Base-by-base conservation (phyloP, 2,329 filamentous ascomycete genomes). In the Arthroderma sp. region DNA sequence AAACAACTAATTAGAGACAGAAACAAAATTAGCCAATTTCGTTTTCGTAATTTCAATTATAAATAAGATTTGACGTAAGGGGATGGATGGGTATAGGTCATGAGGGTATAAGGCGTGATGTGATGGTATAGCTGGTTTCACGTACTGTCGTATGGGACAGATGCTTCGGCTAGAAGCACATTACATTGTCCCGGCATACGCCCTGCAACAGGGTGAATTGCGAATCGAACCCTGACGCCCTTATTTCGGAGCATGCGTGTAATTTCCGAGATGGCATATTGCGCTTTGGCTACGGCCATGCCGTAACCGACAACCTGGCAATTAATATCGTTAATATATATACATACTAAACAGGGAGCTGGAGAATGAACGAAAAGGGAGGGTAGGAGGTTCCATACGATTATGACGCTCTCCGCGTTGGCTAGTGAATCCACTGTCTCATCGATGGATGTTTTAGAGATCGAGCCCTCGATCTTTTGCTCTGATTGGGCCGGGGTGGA, bases 121-220 rank as follows among this genome's bases (percentile, higher is more conserved):
- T 22, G 15, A 22, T 22, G 15, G 15, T 22, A 22, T 22, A 22
- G 15, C 15, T 22, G 15, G 15, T 22, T 22, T 22, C 15, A 57
- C 65, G 53, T 58, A 69, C 66, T 89, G 55, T 94, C 87, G 56
- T 94, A 94, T 2, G 86, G 86, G 29, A 94, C 87, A 31, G 76
- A 82, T 1, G 87, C 87, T 62, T 94, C 87, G 0, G 87, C 87
- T 9, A 94, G 77, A 2, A 94, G 71, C 3, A 94, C 86, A 57
- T 94, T 94, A 67, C 86, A 94, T 65, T 94, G 87, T 0, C 87
- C 87, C 0, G 87, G 87, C 87, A 94, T 94, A 30, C 87, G 78
- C 7, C 87, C 87, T 0, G 87, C 87, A 29, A 94, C 86, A 0
- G 86, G 86, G 58, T 94, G 86, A 53, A 94, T 91, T 5, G 86